Evolutionary conservation across 129 eudicot genomes (phyloP), one percentile per base, ranked within the genome.

Genomic region (Escallonia herrerae): DNA sequence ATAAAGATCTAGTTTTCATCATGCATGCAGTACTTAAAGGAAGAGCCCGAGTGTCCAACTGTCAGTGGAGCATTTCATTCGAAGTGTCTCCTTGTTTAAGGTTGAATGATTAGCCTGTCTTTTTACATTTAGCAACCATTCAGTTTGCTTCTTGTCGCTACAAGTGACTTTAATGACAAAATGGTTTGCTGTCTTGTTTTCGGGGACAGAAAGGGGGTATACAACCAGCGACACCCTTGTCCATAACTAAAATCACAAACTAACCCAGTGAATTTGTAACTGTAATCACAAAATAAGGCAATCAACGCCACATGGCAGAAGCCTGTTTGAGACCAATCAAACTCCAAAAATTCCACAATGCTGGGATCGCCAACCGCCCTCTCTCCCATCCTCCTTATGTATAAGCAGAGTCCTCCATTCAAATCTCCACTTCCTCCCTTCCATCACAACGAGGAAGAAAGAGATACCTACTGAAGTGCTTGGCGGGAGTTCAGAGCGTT

Each of bases 341-440:
- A 47, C 43, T 63, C 56, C 43, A 8, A 63, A 22, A 50, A 39
- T 63, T 47, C 68, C 68, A 33, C 5, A 48, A 63, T 47, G 43
- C 3, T 63, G 6, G 56, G 68, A 63, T 46, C 40, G 15, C 68
- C 56, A 63, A 47, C 45, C 45, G 51, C 42, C 9, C 45, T 22
- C 40, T 22, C 40, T 5, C 51, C 5, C 38, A 33, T 47, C 5
- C 14, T 8, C 39, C 15, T 15, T 54, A 8, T n/a, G 4, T 37
- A 7, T 56, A 13, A 15, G 5, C 7, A 13, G 4, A 14, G 58
- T 53, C 33, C 2, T 53, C 58, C 2, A 4, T 15, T 9, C 5
- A 51, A 50, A 54, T 3, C 15, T n/a, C 58, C n/a, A n/a, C n/a
- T 4, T 54, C n/a, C 15, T 5, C 56, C n/a, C 6, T 63, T 63